Evolutionary conservation across 2,329 filamentous ascomycete species (phyloP), one percentile per base, ranked within the genome.

Genomic region (Pestalotiopsis sp.): DNA sequence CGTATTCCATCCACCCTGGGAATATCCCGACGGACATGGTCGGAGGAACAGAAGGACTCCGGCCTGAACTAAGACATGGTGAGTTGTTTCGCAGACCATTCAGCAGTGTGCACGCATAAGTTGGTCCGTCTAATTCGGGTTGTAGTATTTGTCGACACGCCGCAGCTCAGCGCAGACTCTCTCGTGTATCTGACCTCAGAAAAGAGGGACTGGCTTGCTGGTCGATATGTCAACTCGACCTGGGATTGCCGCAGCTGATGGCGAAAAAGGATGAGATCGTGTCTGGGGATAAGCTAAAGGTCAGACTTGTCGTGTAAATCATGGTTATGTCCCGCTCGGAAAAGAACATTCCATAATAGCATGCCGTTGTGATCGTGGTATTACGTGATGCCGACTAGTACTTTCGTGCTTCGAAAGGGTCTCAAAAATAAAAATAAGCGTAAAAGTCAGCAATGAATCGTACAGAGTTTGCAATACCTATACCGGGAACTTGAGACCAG

Each of bases 1-100:
- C 81, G 3, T 82, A 81, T 69, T 72, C 71, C 30, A 73, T 85
- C 9, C 81, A 85, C 72, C 83, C 83, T 0, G 82, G 79, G 11
- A 80, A 78, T 20, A 73, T 83, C 3, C 60, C 69, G 22, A 84
- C 82, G 2, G 79, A 82, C 7, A 73, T 76, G 66, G 58, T 69
- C 2, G 63, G 44, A 2, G 71, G 68, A 0, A 26, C n/a, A 9
- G 58, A 61, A 9, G 58, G 58, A 4, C n/a, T 61, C 17, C 26
- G 3, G n/a, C 24, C 26, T 9, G 26, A n/a, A 11, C 14, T 61
- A 14, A 61, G 38, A 61, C 26, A 35, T 17, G 20, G 30, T 61
- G n/a, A 35, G 58, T 39, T 13, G 13, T 22, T 13, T 17, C n/a
- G 20, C 11, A n/a, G n/a, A 30, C 58, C 30, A 17, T 61, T 58